A percentile compares a stretch with the other conserved stretches of the same genome.
These are phyloP conservation scores for Coniosporium tulheliwenetii DNA, from an alignment of 2,329 filamentous ascomycete species.

Conservation along the genomic window DNA sequence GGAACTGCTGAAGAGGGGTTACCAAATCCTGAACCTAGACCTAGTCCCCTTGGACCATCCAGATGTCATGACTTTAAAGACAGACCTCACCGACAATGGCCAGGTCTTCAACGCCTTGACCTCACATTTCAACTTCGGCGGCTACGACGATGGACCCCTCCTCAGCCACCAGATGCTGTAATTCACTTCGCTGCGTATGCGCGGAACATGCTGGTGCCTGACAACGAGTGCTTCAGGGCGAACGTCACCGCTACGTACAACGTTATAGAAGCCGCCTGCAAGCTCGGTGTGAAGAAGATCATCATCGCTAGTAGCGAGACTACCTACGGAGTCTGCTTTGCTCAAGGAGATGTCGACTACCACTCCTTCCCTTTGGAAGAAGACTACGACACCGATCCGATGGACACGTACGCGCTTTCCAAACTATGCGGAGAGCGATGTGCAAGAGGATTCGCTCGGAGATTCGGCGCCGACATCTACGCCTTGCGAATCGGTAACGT, in stretches of 20 bases:
- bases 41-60: conserved; percentile 27
- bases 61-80: conserved; percentile 37
- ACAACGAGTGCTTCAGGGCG: conserved; percentile 41
- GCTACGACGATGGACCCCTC: conserved; percentile 29
- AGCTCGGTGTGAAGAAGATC: conserved; percentile 45
- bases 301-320: conserved; percentile 44
- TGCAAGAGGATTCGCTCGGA: conserved; percentile 38
- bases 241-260: conserved; percentile 45
- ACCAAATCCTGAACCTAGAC: conserved; percentile 41
- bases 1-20: conserved; percentile 33
- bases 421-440: conserved; percentile 45
- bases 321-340: conserved; percentile 46
- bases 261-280: conserved; percentile 46
- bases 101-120: conserved; percentile 41
- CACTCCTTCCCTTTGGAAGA: conserved; percentile 44
- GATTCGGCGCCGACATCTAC: conserved; percentile 44
- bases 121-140: conserved; percentile 38
- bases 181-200: conserved; percentile 47
- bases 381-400: conserved; percentile 41
- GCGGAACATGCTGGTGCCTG: conserved; percentile 44
- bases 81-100: conserved; percentile 38
- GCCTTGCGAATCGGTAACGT: conserved; percentile 45
- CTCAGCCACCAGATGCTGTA: conserved; percentile 39
- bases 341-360: conserved; percentile 41
- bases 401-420: conserved; percentile 45